These are phyloP conservation scores for Paramecium bursaria DNA, from an alignment of 73 alveolate species.

Conservation along the genomic window DNA sequence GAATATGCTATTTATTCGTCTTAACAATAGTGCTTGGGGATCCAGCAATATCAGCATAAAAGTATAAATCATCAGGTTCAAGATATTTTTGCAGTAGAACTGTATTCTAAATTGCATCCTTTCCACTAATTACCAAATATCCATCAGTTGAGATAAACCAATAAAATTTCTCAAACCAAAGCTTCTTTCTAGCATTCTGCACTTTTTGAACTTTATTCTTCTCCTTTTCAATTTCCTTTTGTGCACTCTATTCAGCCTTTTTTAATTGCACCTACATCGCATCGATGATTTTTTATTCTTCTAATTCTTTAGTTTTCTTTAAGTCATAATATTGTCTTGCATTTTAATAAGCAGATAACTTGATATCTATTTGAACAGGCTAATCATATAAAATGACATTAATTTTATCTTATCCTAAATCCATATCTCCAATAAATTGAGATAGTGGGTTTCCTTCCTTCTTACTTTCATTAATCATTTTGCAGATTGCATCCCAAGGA, in stretches of 20 bases:
- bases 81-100: constrained; percentile 83
- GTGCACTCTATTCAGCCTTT: constrained; percentile 87
- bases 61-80: constrained; percentile 79
- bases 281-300: constrained; percentile 81
- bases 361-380: constrained; percentile 75
- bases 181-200: constrained; percentile 78
- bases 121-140: constrained; percentile 85
- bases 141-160: constrained; percentile 92
- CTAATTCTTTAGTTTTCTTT: constrained; percentile 76
- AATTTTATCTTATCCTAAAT: constrained; percentile 77
- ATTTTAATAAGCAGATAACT: constrained; percentile 79
- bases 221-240: constrained; percentile 79
- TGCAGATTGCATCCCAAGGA: constrained; percentile 84
- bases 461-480: constrained; percentile 88
- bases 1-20: constrained; percentile 75
- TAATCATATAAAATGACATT: constrained; percentile 74
- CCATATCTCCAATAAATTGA: constrained; percentile 74
- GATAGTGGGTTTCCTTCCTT: constrained; percentile 90
- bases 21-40: constrained; percentile 88
- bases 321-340: constrained; percentile 80
- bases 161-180: constrained; percentile 92
- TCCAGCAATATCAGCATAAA: constrained; percentile 93
- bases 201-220: constrained; percentile 68
- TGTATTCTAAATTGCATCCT: constrained; percentile 88
- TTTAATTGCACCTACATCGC: constrained; percentile 81